phyloP scores from a whole-genome alignment of 345 rosid species.

The Trapa bicornis region DNA sequence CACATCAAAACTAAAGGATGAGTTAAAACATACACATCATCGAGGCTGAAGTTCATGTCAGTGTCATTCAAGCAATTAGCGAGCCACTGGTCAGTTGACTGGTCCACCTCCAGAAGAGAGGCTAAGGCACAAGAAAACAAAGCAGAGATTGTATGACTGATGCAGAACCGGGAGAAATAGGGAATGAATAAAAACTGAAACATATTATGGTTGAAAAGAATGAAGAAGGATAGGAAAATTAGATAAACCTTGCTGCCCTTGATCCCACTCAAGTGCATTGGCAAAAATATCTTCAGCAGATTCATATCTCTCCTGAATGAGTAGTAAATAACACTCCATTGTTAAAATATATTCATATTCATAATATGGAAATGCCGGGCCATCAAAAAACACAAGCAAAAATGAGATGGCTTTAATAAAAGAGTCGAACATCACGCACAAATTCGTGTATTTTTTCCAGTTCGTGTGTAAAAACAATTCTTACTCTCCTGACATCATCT shows the following conservation, averaged over 20 bases:
- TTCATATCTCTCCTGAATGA: constrained; percentile 51
- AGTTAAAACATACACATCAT: neutral
- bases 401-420: neutral
- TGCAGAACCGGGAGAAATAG: neutral
- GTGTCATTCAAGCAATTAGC: constrained; percentile 7
- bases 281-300: constrained; percentile 45
- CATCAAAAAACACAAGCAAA: neutral
- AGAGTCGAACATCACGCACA: neutral
- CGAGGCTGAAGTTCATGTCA: neutral
- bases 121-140: constrained; percentile 2
- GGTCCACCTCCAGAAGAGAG: constrained; percentile 4
- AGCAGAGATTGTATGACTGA: neutral
- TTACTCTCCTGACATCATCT: neutral
- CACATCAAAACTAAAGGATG: neutral
- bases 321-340: neutral
- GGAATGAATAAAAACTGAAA: constrained; percentile 29
- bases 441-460: too few species aligned
- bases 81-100: constrained; percentile 9
- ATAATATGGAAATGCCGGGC: too few species aligned
- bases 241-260: constrained; percentile 58
- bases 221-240: constrained; percentile 3
- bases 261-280: constrained; percentile 35
- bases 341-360: neutral
- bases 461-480: too few species aligned
- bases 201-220: constrained; percentile 43